Percentiles rank a stretch among this genome's conserved stretches.
Evolutionary conservation across 495 filamentous ascomycete species (phyloP).

Genomic region (Hypoxylon subgilvum): DNA sequence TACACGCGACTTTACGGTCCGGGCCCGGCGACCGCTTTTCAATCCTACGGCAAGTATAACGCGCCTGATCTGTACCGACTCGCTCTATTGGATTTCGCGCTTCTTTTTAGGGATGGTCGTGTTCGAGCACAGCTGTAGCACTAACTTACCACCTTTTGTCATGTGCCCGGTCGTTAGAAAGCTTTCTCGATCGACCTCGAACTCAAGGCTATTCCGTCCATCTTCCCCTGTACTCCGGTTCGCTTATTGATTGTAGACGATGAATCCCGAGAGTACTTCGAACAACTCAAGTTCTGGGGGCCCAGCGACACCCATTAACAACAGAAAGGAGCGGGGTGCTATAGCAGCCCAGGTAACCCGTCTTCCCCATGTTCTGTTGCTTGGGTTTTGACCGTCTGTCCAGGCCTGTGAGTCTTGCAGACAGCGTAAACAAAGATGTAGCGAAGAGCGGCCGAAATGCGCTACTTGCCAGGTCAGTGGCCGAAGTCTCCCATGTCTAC

Average conservation of each 20-base stretch:
- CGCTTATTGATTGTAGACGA: constrained; percentile 26
- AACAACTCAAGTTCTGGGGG: constrained; percentile 39
- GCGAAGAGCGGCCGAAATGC: constrained; percentile 85
- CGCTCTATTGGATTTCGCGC: constrained; percentile 21
- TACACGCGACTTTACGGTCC: constrained; percentile 35
- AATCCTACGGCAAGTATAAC: constrained; percentile 28
- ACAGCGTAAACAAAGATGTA: constrained; percentile 86
- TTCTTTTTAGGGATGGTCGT: constrained; percentile 31
- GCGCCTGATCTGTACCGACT: constrained; percentile 29
- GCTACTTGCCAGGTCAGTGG: constrained; percentile 53
- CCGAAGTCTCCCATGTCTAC: constrained; percentile 15
- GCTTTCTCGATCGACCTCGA: constrained; percentile 32
- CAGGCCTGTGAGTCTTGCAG: constrained; percentile 83
- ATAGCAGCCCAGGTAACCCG: constrained; percentile 55
- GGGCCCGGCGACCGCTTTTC: constrained; percentile 31
- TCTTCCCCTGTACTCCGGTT: constrained; percentile 14
- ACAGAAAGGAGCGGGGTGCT: constrained; percentile 54
- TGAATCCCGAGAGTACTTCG: constrained; percentile 35
- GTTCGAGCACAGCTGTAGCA: constrained; percentile 32
- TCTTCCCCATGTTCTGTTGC: neutral
- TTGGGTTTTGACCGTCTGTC: constrained; percentile 6
- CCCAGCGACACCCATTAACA: constrained; percentile 40
- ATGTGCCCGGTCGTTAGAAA: constrained; percentile 34
- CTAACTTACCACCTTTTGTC: constrained; percentile 29
- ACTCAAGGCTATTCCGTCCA: constrained; percentile 16